Conservation (phyloP, 371 early-diverging fungal genomes). For the Saksenaea oblongispora region DNA sequence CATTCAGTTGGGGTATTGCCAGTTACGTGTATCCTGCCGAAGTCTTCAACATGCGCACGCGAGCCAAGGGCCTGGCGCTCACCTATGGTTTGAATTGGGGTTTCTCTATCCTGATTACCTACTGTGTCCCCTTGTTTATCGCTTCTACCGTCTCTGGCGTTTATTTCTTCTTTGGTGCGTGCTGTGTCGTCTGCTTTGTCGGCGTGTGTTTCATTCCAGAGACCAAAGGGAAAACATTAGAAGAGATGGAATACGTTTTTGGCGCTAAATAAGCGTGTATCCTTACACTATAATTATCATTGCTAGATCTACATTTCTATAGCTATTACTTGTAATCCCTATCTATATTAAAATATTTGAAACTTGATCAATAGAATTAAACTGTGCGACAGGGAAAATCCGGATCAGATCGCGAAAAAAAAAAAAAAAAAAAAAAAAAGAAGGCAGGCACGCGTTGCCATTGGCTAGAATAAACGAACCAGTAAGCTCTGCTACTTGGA, state of each 20-base stretch:
- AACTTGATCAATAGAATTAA: too few species aligned
- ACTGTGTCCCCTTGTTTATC: slow-evolving; percentile 47
- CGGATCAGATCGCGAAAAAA: too few species aligned
- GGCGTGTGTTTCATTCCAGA: slow-evolving; percentile 55
- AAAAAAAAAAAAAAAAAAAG: too few species aligned
- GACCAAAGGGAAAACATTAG: slow-evolving; percentile 58
- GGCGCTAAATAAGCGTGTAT: slow-evolving; percentile 18
- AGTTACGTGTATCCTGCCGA: slow-evolving; percentile 72
- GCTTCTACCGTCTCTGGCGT: slow-evolving; percentile 58
- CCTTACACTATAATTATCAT: background rate
- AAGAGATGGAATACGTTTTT: slow-evolving; percentile 61
- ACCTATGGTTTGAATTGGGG: slow-evolving; percentile 70
- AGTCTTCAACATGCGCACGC: slow-evolving; percentile 55
- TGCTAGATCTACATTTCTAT: background rate
- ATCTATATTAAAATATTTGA: too few species aligned
- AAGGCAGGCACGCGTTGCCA: too few species aligned
- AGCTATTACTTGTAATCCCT: background rate
- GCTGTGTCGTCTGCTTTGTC: slow-evolving; percentile 34
- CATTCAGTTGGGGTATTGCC: slow-evolving; percentile 59
- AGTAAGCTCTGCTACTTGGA: too few species aligned
- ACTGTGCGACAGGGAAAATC: too few species aligned
- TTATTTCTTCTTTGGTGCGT: slow-evolving; percentile 59
- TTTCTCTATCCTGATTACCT: slow-evolving; percentile 50
- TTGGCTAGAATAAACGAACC: too few species aligned
- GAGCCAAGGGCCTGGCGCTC: slow-evolving; percentile 44